Evolutionary conservation across 192 early-diverging fungal species (phyloP), one percentile per base, ranked within the genome.

Genomic region (Dimargaris xerosporica): DNA sequence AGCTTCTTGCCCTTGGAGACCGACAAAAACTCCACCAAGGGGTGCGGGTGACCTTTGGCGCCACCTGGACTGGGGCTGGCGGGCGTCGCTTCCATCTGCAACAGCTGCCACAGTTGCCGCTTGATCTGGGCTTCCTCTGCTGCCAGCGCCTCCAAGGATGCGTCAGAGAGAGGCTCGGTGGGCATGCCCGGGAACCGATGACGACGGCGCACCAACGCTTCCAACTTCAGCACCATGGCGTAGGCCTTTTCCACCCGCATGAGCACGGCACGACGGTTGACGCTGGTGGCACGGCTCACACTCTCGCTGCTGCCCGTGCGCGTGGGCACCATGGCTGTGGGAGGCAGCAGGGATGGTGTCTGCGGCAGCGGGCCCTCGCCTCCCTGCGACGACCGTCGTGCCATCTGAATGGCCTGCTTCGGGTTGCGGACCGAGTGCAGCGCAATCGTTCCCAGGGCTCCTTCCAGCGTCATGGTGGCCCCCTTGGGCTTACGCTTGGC

Each of bases 381-480:
- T 39, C 34, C 34, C 30, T 60, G 53, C 46, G 46, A 29, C 25
- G 21, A 2, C 34, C 51, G 25, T 44, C 65, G 34, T 60, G 77
- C 77, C 42, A 90, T 89, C 66, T 81, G 83, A 64, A 92, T 75
- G 16, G 87, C 73, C 65, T 95, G 91, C 51, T 89, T 85, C 3
- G 96, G 96, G 65, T 91, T 93, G 56, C 85, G 77, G 29, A 87
- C 86, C 16, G 96, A 92, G 64, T 85, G 85, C 50, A 90, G 74
- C 0, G 93, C 85, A 62, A 99, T 93, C 66, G 90, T 96, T 62
- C 96, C 96, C 23, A 99, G 74, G 26, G 93, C 91, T 19, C 94
- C 94, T 70, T 96, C 96, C 51, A 95, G 73, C 21, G 92, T 81
- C 43, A 94, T 88, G 82, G 70, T 46, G n/a, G 85, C 84, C 31